Evolutionary conservation across 1,284 basidiomycete genomes (phyloP).

Genomic region (Puccinia horiana): DNA sequence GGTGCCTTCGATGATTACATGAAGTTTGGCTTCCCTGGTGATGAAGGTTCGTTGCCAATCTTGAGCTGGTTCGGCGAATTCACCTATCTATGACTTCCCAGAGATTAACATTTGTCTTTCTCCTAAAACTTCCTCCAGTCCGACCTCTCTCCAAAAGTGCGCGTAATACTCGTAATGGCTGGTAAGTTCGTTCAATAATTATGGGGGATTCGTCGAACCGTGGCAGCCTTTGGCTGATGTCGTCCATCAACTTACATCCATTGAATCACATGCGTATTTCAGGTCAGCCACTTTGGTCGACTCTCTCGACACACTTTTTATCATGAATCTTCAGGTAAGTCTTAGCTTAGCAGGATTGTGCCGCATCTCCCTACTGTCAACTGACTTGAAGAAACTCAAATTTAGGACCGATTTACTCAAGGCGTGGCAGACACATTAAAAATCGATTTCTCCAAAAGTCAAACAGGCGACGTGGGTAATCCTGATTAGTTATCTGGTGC

Average conservation of each 20-base stretch:
- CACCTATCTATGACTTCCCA: background rate
- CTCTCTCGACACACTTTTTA: slow-evolving; percentile 41
- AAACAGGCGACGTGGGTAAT: slow-evolving; percentile 5
- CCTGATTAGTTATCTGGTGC: background rate
- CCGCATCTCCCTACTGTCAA: background rate
- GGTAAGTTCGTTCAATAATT: background rate
- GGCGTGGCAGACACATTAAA: slow-evolving; percentile 34
- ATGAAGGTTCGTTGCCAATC: slow-evolving; percentile 47
- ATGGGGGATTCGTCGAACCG: background rate
- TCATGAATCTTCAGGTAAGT: slow-evolving; percentile 39
- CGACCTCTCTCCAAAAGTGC: slow-evolving; percentile 30
- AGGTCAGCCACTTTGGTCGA: slow-evolving; percentile 49
- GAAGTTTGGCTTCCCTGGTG: slow-evolving; percentile 25
- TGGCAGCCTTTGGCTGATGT: background rate
- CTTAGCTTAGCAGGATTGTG: background rate
- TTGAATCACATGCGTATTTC: background rate
- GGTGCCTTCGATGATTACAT: slow-evolving; percentile 46
- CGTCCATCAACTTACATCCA: background rate
- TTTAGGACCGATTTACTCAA: slow-evolving; percentile 25
- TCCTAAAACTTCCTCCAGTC: slow-evolving; percentile 16
- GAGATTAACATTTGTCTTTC: background rate
- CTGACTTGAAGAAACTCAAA: background rate
- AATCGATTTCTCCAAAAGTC: slow-evolving; percentile 47
- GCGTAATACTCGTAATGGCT: slow-evolving; percentile 46
- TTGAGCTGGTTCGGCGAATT: too few species aligned